A percentile compares a stretch with the other conserved stretches of the same genome.
phyloP scores from a whole-genome alignment of 495 filamentous ascomycete species.

The Diplogelasinospora grovesii region DNA sequence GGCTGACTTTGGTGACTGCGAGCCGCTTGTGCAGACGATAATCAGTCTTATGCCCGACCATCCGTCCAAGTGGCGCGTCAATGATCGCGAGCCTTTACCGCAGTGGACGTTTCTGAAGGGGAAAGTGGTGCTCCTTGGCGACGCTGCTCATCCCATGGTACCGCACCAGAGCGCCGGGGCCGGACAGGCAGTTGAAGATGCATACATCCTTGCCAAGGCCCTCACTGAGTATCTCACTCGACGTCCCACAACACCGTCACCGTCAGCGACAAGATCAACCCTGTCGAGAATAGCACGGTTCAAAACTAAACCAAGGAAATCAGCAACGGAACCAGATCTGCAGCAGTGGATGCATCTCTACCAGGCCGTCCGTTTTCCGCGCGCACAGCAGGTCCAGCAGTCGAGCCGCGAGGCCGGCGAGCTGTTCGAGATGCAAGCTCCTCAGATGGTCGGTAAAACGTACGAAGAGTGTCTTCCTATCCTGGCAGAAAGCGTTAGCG shows the following conservation, averaged over 20 bases:
- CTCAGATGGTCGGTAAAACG: constrained; percentile 22
- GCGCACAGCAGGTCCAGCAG: constrained; percentile 32
- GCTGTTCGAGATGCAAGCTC: constrained; percentile 30
- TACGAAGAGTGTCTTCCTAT: constrained; percentile 26
- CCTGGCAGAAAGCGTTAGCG: constrained; percentile 19
- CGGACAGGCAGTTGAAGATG: constrained; percentile 35
- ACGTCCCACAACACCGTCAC: too few species aligned
- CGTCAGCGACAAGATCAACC: too few species aligned
- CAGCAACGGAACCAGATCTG: too few species aligned
- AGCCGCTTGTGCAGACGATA: constrained; percentile 20
- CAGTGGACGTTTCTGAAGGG: constrained; percentile 28
- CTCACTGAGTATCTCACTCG: constrained; percentile 25
- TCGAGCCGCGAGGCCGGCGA: constrained; percentile 29
- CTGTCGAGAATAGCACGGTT: too few species aligned
- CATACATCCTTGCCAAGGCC: constrained; percentile 30
- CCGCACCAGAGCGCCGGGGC: constrained; percentile 24
- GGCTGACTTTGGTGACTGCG: constrained; percentile 28
- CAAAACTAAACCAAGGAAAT: too few species aligned
- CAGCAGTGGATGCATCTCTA: constrained; percentile 30
- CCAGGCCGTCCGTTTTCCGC: constrained; percentile 33
- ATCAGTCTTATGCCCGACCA: constrained; percentile 21
- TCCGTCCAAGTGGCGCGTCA: constrained; percentile 35
- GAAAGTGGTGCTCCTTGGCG: constrained; percentile 31
- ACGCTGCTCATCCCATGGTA: constrained; percentile 32
- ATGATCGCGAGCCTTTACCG: constrained; percentile 32